Percentiles rank a stretch among this genome's conserved stretches.
Conservation (phyloP, 73 alveolate species). For the Paramecium bursaria region DNA sequence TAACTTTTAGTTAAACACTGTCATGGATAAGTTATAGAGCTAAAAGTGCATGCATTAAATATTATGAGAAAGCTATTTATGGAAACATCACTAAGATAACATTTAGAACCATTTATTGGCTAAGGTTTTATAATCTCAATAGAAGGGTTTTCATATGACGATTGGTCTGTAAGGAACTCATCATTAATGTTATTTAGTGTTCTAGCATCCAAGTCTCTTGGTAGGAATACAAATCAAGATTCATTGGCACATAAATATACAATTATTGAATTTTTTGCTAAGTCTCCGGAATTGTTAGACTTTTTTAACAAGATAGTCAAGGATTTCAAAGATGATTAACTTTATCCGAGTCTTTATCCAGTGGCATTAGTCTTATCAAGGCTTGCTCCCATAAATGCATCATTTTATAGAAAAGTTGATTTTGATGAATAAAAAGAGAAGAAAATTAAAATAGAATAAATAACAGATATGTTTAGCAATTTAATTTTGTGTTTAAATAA, state of each 20-base stretch:
- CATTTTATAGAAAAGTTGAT: conserved; percentile 48
- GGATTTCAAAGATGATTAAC: conserved; percentile 42
- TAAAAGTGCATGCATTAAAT: conserved; percentile 62
- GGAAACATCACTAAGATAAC: conserved; percentile 50
- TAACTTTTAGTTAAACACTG: conserved; percentile 31
- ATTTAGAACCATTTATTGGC: conserved; percentile 56
- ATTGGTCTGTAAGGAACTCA: conserved; percentile 71
- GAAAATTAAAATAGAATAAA: conserved; percentile 7
- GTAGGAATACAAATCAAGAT: conserved; percentile 59
- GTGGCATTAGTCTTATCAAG: conserved; percentile 64
- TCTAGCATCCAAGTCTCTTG: conserved; percentile 60
- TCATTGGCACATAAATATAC: conserved; percentile 43
- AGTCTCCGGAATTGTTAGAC: conserved; percentile 56
- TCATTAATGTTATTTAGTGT: conserved; percentile 66
- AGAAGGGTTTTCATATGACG: conserved; percentile 65
- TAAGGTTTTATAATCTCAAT: conserved; percentile 62
- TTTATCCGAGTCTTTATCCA: conserved; percentile 68
- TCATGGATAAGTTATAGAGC: not conserved
- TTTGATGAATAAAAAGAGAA: conserved; percentile 31
- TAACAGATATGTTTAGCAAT: conserved; percentile 20
- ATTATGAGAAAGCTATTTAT: conserved; percentile 56
- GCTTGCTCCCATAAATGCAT: conserved; percentile 63
- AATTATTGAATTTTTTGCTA: conserved; percentile 60
- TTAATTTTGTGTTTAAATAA: conserved; percentile 61
- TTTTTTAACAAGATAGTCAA: conserved; percentile 55